A percentile compares a stretch with the other conserved stretches of the same genome.
Conservation (phyloP, 805 yeast genomes). For the Yarrowia porcina region DNA sequence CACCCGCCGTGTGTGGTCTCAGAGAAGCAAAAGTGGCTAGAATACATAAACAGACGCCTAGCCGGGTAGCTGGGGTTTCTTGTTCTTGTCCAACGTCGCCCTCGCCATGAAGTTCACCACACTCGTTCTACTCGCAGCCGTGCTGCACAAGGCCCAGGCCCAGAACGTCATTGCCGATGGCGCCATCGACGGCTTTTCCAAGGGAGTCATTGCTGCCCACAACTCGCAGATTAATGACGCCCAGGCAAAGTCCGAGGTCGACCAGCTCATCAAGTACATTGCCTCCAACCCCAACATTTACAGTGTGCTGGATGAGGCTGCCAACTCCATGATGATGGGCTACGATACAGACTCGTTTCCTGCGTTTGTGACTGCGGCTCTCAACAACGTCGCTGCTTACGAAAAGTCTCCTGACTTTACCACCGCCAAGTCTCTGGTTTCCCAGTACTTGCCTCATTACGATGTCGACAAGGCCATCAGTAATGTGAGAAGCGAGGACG, state of each 20-base stretch:
- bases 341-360: background rate
- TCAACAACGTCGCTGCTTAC: background rate
- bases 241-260: constrained; percentile 24
- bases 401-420: constrained; percentile 12
- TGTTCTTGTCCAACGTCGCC: too few relatives aligned
- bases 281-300: constrained; percentile 4
- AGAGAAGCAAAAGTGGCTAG: background rate
- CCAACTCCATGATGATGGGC: background rate
- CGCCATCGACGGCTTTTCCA: constrained; percentile 15
- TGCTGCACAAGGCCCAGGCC: background rate
- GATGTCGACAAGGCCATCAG: background rate
- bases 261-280: constrained; percentile 13
- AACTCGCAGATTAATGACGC: constrained; percentile 15
- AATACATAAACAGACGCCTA: background rate
- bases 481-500: background rate
- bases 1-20: background rate
- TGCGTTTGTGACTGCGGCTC: constrained; percentile 5
- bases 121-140: constrained; percentile 15
- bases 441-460: constrained; percentile 4
- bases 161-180: constrained; percentile 16
- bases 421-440: background rate
- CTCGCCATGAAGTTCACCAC: constrained; percentile 8
- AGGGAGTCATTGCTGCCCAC: constrained; percentile 16
- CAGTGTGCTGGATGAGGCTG: background rate
- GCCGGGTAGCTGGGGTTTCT: too few relatives aligned